phyloP scores from a whole-genome alignment of 2,329 filamentous ascomycete species.

The Aspergillus texensis region DNA sequence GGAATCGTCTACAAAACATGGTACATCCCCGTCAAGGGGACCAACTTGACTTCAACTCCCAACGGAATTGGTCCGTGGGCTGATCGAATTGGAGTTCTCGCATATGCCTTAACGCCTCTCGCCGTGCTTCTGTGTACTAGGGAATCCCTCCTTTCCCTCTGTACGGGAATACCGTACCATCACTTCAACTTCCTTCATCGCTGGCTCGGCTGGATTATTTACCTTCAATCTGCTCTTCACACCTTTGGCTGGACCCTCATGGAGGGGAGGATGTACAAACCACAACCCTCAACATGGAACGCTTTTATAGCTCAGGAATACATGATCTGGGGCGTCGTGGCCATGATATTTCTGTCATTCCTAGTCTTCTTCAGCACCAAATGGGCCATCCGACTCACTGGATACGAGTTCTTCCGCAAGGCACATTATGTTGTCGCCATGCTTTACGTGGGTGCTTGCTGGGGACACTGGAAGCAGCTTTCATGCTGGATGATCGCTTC shows the following conservation, averaged over 20 bases:
- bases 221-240: conserved; percentile 68
- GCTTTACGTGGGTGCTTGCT: conserved; percentile 74
- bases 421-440: conserved; percentile 72
- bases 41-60: conserved; percentile 62
- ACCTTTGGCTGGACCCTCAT: conserved; percentile 72
- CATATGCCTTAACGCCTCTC: conserved; percentile 73
- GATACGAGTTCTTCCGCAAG: conserved; percentile 79
- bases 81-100: conserved; percentile 69
- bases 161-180: conserved; percentile 75
- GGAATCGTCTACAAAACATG: conserved; percentile 70
- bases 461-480: conserved; percentile 72
- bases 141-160: conserved; percentile 68
- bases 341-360: conserved; percentile 64
- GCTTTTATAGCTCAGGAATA: conserved; percentile 66
- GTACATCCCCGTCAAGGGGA: conserved; percentile 68
- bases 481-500: conserved; percentile 70
- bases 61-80: conserved; percentile 68
- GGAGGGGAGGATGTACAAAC: conserved; percentile 68
- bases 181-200: conserved; percentile 77
- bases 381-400: conserved; percentile 65
- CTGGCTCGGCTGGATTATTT: conserved; percentile 74
- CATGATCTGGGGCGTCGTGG: conserved; percentile 73
- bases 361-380: conserved; percentile 63
- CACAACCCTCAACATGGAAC: conserved; percentile 63
- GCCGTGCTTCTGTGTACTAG: conserved; percentile 68